phyloP scores from a whole-genome alignment of 495 filamentous ascomycete species.

The Alectoria sarmentosa region DNA sequence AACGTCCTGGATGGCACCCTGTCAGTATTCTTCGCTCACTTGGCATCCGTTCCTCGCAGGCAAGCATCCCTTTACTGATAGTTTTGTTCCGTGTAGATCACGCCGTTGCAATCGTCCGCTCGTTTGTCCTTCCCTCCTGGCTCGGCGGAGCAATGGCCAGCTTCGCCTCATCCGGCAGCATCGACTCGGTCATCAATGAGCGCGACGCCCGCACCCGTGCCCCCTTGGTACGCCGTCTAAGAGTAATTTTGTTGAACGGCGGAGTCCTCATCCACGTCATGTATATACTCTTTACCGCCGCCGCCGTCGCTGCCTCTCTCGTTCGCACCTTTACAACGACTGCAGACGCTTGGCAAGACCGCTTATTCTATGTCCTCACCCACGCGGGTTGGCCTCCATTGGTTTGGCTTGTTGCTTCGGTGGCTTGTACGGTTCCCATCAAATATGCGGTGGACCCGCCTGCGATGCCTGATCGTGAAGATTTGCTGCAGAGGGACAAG shows the following conservation, averaged over 20 bases:
- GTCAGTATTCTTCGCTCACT: not conserved
- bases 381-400: conserved; percentile 11
- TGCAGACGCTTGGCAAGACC: not conserved
- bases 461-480: conserved; percentile 3
- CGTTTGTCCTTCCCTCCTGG: conserved; percentile 4
- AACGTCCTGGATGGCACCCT: conserved; percentile 13
- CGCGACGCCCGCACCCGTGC: conserved; percentile 4
- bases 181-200: conserved; percentile 12
- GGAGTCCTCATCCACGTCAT: conserved; percentile 5
- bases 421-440: conserved; percentile 8
- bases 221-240: not conserved
- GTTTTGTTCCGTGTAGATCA: conserved; percentile 6
- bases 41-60: not conserved
- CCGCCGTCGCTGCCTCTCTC: not conserved
- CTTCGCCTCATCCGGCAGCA: conserved; percentile 13
- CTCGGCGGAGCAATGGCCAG: conserved; percentile 11
- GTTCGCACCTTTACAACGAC: not conserved
- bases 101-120: conserved; percentile 8
- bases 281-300: conserved; percentile 4
- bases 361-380: conserved; percentile 9
- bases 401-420: conserved; percentile 11
- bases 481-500: conserved; percentile 1
- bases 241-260: conserved; percentile 5
- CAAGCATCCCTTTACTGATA: not conserved
- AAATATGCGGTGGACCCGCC: conserved; percentile 10